Percentiles rank a stretch among this genome's conserved stretches.
Conservation (phyloP, 2,329 filamentous ascomycete species). For the Massarina eburnea region DNA sequence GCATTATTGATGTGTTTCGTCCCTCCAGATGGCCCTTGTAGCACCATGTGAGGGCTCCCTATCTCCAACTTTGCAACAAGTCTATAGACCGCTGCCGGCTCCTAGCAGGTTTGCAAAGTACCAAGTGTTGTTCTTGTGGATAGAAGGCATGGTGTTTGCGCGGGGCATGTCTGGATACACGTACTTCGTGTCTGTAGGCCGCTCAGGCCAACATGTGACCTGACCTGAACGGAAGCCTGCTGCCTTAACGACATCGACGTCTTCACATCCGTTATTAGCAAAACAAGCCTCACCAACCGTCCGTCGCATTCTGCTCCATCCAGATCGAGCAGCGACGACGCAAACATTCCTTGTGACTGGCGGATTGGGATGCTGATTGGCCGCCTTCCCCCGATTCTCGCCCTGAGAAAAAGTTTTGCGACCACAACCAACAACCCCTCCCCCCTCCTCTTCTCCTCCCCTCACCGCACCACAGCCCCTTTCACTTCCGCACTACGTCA, state of each 20-base stretch:
- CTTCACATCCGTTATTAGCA: background rate
- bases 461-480: slow-evolving; percentile 11
- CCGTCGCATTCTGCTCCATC: background rate
- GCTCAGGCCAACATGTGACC: slow-evolving; percentile 7
- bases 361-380: slow-evolving; percentile 31
- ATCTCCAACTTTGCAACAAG: too few relatives aligned
- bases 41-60: too few relatives aligned
- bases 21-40: too few relatives aligned
- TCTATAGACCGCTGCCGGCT: too few relatives aligned
- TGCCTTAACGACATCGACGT: slow-evolving; percentile 3
- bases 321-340: slow-evolving; percentile 1
- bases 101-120: too few relatives aligned
- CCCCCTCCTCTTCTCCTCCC: background rate
- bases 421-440: slow-evolving; percentile 1
- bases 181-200: background rate
- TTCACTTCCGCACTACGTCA: slow-evolving; percentile 6
- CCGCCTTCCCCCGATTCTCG: slow-evolving; percentile 26
- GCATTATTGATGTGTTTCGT: too few relatives aligned
- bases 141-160: too few relatives aligned
- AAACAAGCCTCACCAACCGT: background rate
- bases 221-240: slow-evolving; percentile 7
- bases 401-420: slow-evolving; percentile 32
- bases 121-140: background rate
- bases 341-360: background rate
- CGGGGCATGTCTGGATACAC: too few relatives aligned